A percentile compares a stretch with the other conserved stretches of the same genome.
These are phyloP conservation scores for Solanum virginianum DNA, from an alignment of 257 asterid species.

Conservation along the genomic window DNA sequence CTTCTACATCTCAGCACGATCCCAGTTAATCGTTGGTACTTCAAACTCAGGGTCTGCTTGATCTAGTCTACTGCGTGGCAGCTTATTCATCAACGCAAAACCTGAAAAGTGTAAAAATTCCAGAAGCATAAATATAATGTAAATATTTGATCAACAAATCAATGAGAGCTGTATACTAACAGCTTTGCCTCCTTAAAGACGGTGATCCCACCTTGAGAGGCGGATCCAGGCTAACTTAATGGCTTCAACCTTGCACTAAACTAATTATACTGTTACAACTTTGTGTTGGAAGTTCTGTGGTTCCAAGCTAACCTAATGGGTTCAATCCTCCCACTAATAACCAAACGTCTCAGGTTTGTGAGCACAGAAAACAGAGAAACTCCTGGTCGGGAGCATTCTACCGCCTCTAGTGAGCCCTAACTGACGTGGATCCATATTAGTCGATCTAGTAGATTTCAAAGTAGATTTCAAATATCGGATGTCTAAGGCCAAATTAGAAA, in stretches of 20 bases:
- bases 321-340: not conserved
- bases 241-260: not conserved
- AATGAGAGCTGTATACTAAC: not conserved
- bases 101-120: not conserved
- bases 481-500: not conserved
- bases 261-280: not conserved
- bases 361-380: not conserved
- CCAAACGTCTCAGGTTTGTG: not conserved
- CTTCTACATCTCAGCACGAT: constrained; percentile 1
- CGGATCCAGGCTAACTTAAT: not conserved
- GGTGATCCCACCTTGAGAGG: not conserved
- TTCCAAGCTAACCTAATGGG: not conserved
- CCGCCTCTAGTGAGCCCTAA: not conserved
- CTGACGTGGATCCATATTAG: not conserved
- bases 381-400: not conserved
- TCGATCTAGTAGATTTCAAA: not conserved
- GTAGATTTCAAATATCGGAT: not conserved
- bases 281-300: not conserved
- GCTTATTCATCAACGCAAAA: constrained; percentile 7
- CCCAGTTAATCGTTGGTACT: constrained; percentile 6
- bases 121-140: not conserved
- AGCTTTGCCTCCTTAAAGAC: not conserved
- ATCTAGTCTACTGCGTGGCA: not conserved
- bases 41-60: not conserved
- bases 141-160: not conserved